These are phyloP conservation scores for Quercus bicolor DNA, from an alignment of 306 rosid species.

Conservation along the genomic window DNA sequence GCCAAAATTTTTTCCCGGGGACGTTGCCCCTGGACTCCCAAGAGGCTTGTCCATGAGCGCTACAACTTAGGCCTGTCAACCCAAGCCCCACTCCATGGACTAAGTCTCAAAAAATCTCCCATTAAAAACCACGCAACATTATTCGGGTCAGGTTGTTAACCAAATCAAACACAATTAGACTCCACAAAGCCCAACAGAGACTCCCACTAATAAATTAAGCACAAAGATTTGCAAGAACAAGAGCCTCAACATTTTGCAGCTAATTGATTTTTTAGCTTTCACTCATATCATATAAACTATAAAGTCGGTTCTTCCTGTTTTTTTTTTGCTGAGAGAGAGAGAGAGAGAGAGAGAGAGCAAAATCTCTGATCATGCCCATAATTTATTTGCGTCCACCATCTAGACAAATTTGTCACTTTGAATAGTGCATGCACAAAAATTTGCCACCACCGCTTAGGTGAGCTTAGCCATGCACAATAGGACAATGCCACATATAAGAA, in stretches of 20 bases:
- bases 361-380: not conserved
- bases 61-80: too few species aligned
- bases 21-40: too few species aligned
- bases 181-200: too few species aligned
- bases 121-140: too few species aligned
- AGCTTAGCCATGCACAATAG: not conserved
- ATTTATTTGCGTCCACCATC: not conserved
- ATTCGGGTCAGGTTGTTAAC: too few species aligned
- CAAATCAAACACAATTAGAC: too few species aligned
- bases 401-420: not conserved
- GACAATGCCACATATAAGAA: not conserved
- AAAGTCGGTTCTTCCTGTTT: not conserved
- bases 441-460: too few species aligned
- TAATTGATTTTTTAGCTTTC: not conserved
- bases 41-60: too few species aligned
- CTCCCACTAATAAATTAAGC: slow-evolving; percentile 9
- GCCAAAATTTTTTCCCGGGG: too few species aligned
- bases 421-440: too few species aligned
- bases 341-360: not conserved
- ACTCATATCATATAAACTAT: not conserved
- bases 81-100: too few species aligned
- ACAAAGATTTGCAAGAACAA: not conserved
- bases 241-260: not conserved
- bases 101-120: too few species aligned
- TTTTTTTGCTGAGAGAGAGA: not conserved